Conservation (phyloP, 345 rosid genomes). For the rapeseed (Brassica napus) region DNA sequence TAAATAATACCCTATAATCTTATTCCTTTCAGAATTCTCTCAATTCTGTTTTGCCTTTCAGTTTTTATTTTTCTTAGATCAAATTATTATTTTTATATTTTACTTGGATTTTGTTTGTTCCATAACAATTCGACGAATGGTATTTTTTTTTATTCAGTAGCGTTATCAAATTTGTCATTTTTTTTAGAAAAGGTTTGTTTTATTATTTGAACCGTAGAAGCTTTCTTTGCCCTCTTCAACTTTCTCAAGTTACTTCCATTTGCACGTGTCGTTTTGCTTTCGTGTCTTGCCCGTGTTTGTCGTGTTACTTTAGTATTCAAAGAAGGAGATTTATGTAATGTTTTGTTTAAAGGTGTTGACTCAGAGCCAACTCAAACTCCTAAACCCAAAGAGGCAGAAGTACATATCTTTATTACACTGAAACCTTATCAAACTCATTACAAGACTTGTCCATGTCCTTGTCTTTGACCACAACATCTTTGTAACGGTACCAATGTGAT, state of each 20-base stretch:
- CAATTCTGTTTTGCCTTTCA: background rate
- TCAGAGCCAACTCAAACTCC: conserved; percentile 21
- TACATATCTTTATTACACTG: conserved; percentile 21
- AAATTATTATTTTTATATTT: background rate
- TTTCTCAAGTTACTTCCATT: conserved; percentile 7
- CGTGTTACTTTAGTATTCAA: background rate
- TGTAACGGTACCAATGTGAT: conserved; percentile 46
- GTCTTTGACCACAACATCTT: conserved; percentile 36
- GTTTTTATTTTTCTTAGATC: too few relatives aligned
- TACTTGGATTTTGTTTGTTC: background rate
- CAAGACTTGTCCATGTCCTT: conserved; percentile 21
- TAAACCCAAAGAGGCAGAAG: conserved; percentile 13
- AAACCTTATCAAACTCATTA: conserved; percentile 27
- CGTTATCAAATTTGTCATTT: background rate
- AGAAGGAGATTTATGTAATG: conserved; percentile 17
- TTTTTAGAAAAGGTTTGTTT: background rate
- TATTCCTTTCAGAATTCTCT: background rate
- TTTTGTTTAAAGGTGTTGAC: conserved; percentile 19
- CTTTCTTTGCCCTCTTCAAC: conserved; percentile 16
- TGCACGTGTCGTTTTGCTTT: conserved; percentile 11
- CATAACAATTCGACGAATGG: too few relatives aligned
- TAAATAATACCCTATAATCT: background rate
- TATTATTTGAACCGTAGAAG: conserved; percentile 24
- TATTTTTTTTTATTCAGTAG: background rate
- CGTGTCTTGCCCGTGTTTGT: conserved; percentile 15